A percentile compares a stretch with the other conserved stretches of the same genome.
Conservation (phyloP, 306 rosid genomes). For the Argentina anserina region DNA sequence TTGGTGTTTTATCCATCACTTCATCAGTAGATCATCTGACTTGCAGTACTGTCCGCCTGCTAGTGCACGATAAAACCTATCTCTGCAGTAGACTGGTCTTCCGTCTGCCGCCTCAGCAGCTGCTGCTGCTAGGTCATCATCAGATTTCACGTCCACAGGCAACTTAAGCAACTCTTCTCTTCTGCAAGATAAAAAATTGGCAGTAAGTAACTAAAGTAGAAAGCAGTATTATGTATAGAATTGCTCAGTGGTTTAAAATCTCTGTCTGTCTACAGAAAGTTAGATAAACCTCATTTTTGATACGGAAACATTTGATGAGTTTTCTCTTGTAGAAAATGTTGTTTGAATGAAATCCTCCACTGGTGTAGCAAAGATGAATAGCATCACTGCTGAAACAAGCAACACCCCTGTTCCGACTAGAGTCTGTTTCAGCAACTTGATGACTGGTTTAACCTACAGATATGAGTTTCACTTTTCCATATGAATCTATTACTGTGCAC, state of each 20-base stretch:
- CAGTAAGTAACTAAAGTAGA: constrained; percentile 12
- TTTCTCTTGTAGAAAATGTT: constrained; percentile 46
- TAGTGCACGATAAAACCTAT: constrained; percentile 86
- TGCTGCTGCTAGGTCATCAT: constrained; percentile 92
- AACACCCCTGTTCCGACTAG: constrained; percentile 87
- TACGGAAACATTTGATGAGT: constrained; percentile 35
- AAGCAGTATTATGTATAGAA: not conserved
- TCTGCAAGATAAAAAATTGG: constrained; percentile 37
- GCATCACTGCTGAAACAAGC: constrained; percentile 76
- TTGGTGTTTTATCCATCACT: constrained; percentile 34
- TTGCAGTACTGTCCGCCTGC: constrained; percentile 99
- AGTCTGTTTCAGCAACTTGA: constrained; percentile 83
- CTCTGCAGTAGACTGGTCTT: constrained; percentile 96
- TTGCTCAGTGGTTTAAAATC: not conserved
- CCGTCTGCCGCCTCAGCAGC: constrained; percentile 99
- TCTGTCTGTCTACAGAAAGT: constrained; percentile 44
- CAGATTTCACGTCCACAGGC: constrained; percentile 69
- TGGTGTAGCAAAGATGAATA: constrained; percentile 80
- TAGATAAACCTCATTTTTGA: constrained; percentile 51
- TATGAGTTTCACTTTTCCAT: constrained; percentile 18
- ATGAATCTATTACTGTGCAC: constrained; percentile 1
- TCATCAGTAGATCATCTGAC: constrained; percentile 81
- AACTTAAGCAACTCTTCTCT: constrained; percentile 86
- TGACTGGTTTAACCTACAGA: constrained; percentile 86
- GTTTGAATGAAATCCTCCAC: constrained; percentile 61